Conservation (phyloP, 1,284 basidiomycete species). For the Coniferiporia sulphurascens region DNA sequence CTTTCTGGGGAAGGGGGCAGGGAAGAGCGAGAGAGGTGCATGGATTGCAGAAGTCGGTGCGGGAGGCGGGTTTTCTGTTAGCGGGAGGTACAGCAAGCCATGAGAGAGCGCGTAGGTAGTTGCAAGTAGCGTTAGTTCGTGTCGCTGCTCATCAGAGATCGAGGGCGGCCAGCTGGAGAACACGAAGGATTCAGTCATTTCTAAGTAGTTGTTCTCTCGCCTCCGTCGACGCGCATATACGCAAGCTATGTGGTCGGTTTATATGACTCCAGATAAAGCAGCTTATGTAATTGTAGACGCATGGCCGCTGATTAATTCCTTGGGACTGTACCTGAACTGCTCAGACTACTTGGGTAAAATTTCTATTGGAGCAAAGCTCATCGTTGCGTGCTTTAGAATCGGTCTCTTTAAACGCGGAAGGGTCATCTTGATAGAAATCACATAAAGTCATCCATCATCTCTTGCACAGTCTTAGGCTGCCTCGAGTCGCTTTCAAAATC, state of each 20-base stretch:
- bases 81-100: conserved; percentile 79
- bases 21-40: conserved; percentile 85
- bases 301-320: too few species aligned
- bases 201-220: background rate
- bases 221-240: too few species aligned
- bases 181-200: conserved; percentile 1
- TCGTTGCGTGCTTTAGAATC: too few species aligned
- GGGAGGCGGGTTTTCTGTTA: conserved; percentile 35
- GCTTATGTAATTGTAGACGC: too few species aligned
- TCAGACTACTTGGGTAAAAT: too few species aligned
- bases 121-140: conserved; percentile 54
- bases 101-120: conserved; percentile 84
- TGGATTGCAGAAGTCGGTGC: conserved; percentile 73
- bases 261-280: too few species aligned
- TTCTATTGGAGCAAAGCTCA: too few species aligned
- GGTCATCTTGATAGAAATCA: background rate
- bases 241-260: too few species aligned
- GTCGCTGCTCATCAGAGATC: conserved; percentile 1
- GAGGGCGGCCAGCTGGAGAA: conserved; percentile 15
- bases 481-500: conserved; percentile 51
- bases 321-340: too few species aligned
- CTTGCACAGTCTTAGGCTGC: conserved; percentile 14
- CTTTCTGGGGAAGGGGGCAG: conserved; percentile 77
- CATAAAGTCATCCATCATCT: conserved; percentile 21
- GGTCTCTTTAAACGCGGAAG: too few species aligned